Evolutionary conservation across 2,329 filamentous ascomycete genomes (phyloP).

Genomic region (Claviceps sp.): DNA sequence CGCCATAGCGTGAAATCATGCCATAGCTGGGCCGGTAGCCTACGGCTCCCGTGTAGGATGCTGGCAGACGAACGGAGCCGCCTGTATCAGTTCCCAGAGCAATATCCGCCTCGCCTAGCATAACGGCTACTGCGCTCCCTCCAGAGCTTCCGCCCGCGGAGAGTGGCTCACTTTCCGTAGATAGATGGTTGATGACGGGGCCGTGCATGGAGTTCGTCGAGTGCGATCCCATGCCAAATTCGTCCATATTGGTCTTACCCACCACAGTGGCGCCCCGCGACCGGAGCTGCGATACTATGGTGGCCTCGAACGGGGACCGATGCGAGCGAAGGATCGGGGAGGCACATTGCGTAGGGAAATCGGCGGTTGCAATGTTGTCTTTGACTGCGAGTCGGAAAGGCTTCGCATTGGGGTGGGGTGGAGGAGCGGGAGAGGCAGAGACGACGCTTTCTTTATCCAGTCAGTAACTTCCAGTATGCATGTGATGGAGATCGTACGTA

Average conservation of each 20-base stretch:
- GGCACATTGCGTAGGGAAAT: constrained; percentile 67
- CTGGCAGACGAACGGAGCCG: constrained; percentile 75
- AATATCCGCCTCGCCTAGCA: constrained; percentile 39
- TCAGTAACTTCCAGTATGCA: background rate
- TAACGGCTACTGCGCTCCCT: constrained; percentile 79
- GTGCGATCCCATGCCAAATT: constrained; percentile 91
- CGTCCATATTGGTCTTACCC: constrained; percentile 87
- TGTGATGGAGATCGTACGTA: constrained; percentile 8
- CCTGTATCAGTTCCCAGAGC: constrained; percentile 91
- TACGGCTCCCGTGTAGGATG: constrained; percentile 69
- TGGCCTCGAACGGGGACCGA: constrained; percentile 67
- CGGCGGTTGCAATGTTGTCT: constrained; percentile 59
- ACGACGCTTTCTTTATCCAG: constrained; percentile 1
- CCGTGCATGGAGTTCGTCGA: constrained; percentile 59
- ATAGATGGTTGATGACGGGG: constrained; percentile 41
- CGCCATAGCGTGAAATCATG: constrained; percentile 70
- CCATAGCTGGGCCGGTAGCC: constrained; percentile 92
- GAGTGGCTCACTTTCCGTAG: constrained; percentile 19
- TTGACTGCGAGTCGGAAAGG: constrained; percentile 49
- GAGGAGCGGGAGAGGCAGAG: constrained; percentile 5
- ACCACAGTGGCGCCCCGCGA: constrained; percentile 48
- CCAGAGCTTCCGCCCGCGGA: constrained; percentile 87
- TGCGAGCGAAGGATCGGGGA: constrained; percentile 62
- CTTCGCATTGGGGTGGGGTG: constrained; percentile 11
- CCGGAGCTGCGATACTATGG: constrained; percentile 58